Evolutionary conservation across 2,329 filamentous ascomycete genomes (phyloP).

Genomic region (Neocucurbitaria cava): DNA sequence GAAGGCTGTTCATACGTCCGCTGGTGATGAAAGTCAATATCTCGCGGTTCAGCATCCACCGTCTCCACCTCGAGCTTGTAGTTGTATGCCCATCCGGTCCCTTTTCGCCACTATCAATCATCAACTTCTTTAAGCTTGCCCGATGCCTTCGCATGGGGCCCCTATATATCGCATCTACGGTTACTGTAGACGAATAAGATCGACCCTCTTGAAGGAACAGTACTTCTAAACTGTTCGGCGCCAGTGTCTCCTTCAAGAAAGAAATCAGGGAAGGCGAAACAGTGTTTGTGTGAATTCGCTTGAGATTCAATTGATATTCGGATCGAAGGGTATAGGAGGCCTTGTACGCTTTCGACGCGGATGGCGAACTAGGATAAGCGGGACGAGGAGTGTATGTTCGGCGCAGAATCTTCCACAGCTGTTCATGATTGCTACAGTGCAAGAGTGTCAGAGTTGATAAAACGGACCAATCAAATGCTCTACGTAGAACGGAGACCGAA

Average conservation of each 20-base stretch:
- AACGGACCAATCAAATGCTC: conserved; percentile 76
- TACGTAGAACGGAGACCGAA: conserved; percentile 73
- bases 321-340: conserved; percentile 48
- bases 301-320: conserved; percentile 65
- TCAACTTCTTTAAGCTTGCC: conserved; percentile 72
- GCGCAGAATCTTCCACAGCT: conserved; percentile 75
- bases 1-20: conserved; percentile 74
- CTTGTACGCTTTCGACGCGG: conserved; percentile 45
- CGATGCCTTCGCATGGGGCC: conserved; percentile 74
- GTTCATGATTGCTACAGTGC: conserved; percentile 74
- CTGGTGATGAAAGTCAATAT: conserved; percentile 77
- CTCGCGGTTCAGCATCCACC: conserved; percentile 75
- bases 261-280: conserved; percentile 72
- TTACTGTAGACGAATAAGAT: conserved; percentile 63
- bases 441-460: conserved; percentile 77
- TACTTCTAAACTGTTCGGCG: conserved; percentile 79
- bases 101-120: conserved; percentile 74
- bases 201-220: conserved; percentile 76
- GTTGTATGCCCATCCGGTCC: conserved; percentile 51
- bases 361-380: conserved; percentile 43
- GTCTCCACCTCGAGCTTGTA: conserved; percentile 61
- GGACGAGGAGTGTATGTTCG: conserved; percentile 56
- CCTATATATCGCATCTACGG: conserved; percentile 74
- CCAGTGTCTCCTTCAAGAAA: conserved; percentile 79
- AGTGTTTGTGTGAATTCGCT: conserved; percentile 76